phyloP scores from a whole-genome alignment of 2,329 filamentous ascomycete species.

The Pseudogymnoascus pannorum region DNA sequence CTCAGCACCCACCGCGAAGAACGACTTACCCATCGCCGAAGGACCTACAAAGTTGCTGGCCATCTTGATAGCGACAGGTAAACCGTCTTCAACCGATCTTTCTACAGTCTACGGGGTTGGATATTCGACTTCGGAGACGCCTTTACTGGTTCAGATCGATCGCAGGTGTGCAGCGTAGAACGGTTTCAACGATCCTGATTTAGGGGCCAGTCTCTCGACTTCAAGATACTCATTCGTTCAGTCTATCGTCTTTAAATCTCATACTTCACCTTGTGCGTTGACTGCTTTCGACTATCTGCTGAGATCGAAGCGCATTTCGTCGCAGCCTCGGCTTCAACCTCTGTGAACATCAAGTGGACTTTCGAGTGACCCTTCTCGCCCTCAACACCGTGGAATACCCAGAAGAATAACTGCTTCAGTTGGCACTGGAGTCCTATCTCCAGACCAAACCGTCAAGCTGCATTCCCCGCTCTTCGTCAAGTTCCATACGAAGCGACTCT shows the following conservation, averaged over 20 bases:
- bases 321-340: constrained; percentile 9
- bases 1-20: constrained; percentile 22
- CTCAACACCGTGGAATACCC: constrained; percentile 6
- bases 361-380: constrained; percentile 12
- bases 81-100: constrained; percentile 31
- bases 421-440: constrained; percentile 6
- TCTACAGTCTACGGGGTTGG: constrained; percentile 33
- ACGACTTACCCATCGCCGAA: constrained; percentile 27
- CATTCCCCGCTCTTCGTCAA: constrained; percentile 65
- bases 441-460: constrained; percentile 50
- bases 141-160: constrained; percentile 53
- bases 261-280: not conserved
- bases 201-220: constrained; percentile 12
- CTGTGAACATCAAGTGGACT: constrained; percentile 14
- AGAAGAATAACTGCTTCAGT: constrained; percentile 12
- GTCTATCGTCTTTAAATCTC: constrained; percentile 6
- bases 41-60: constrained; percentile 29
- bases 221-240: constrained; percentile 12
- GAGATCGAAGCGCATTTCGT: not conserved
- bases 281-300: not conserved
- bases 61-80: constrained; percentile 30
- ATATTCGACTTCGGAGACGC: constrained; percentile 42
- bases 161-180: constrained; percentile 15
- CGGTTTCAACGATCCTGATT: constrained; percentile 10
- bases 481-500: constrained; percentile 40